Evolutionary conservation across 2,329 filamentous ascomycete genomes (phyloP).

Genomic region (Albifimbria verrucaria): DNA sequence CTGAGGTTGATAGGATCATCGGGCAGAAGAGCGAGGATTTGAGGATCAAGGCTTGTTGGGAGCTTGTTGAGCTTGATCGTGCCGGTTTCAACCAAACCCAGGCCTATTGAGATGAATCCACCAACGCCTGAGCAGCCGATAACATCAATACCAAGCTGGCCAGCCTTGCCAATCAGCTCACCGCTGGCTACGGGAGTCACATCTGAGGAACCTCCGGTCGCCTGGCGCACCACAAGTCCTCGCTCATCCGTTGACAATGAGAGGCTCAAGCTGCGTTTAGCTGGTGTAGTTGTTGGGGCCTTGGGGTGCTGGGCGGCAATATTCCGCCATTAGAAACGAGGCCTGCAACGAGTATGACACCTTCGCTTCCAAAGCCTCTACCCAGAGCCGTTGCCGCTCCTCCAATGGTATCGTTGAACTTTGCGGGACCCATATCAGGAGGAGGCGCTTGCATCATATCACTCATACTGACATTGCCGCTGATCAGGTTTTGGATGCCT

Average conservation of each 20-base stretch:
- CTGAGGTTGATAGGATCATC: neutral
- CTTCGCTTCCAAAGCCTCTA: conserved; percentile 1
- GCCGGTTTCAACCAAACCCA: neutral
- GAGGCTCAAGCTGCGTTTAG: neutral
- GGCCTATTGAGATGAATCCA: neutral
- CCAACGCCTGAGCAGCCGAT: neutral
- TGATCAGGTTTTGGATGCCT: neutral
- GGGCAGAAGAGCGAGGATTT: neutral
- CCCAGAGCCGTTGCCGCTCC: neutral
- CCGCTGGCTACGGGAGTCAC: neutral
- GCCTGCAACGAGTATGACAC: neutral
- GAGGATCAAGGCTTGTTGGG: neutral
- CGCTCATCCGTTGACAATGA: neutral
- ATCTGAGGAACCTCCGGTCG: neutral
- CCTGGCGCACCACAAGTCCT: neutral
- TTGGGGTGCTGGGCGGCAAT: neutral
- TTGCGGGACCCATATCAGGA: conserved; percentile 1
- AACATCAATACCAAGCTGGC: neutral
- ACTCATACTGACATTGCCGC: neutral
- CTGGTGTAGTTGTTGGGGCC: neutral
- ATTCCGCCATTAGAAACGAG: neutral
- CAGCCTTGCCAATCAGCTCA: neutral
- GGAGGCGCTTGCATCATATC: neutral
- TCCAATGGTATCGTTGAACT: conserved; percentile 1
- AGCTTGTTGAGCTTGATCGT: neutral